Evolutionary conservation across 1,139 yeast genomes (phyloP).

Genomic region (Williopsis jadinii): DNA sequence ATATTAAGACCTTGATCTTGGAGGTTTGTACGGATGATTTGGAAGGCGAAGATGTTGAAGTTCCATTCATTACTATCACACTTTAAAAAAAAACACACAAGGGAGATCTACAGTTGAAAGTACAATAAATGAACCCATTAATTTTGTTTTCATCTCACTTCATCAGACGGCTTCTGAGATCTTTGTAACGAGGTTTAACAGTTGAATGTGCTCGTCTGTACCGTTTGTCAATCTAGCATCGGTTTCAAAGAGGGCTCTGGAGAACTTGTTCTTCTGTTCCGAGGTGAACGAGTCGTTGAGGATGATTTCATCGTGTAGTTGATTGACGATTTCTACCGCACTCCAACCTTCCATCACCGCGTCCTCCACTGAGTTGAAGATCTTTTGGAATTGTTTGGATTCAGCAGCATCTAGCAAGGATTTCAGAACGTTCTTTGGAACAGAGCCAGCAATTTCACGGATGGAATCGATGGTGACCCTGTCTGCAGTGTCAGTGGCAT

Average conservation of each 20-base stretch:
- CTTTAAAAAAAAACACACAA: conserved; percentile 21
- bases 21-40: conserved; percentile 92
- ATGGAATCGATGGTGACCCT: conserved; percentile 39
- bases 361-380: conserved; percentile 44
- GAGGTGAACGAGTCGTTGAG: conserved; percentile 49
- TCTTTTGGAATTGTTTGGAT: conserved; percentile 32
- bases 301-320: conserved; percentile 70
- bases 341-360: conserved; percentile 78
- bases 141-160: not conserved
- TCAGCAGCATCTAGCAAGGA: conserved; percentile 33
- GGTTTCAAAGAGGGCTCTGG: conserved; percentile 61
- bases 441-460: conserved; percentile 80
- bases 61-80: conserved; percentile 73
- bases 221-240: conserved; percentile 79
- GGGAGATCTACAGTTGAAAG: too few relatives aligned
- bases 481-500: conserved; percentile 11
- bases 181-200: conserved; percentile 62
- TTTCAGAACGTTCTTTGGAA: conserved; percentile 50
- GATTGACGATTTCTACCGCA: conserved; percentile 71
- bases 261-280: conserved; percentile 54
- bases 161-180: conserved; percentile 34
- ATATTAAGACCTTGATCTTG: conserved; percentile 69
- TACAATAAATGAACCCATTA: too few relatives aligned
- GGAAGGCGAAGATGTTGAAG: conserved; percentile 92
- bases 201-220: conserved; percentile 82